phyloP scores from a whole-genome alignment of 768 basidiomycete genomes.

The Psilocybe cyanescens region DNA sequence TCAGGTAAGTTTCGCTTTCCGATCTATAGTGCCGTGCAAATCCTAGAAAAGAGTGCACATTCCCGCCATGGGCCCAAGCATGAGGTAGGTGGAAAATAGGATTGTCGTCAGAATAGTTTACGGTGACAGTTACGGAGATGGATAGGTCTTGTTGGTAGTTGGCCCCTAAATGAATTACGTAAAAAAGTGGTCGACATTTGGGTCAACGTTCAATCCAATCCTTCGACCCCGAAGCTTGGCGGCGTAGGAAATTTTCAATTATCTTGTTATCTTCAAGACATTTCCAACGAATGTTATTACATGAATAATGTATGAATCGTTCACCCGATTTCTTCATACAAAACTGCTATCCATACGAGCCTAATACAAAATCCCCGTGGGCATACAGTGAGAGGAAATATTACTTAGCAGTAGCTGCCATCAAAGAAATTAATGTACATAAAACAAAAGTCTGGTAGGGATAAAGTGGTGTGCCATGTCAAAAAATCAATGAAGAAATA shows the following conservation, averaged over 20 bases:
- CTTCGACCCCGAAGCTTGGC: not conserved
- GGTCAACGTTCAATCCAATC: too few relatives aligned
- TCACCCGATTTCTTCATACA: slow-evolving; percentile 16
- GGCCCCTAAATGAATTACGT: not conserved
- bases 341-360: slow-evolving; percentile 8
- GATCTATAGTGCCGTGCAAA: not conserved
- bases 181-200: too few relatives aligned
- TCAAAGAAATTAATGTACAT: slow-evolving; percentile 20
- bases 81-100: not conserved
- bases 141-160: not conserved
- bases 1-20: not conserved
- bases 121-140: not conserved
- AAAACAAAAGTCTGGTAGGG: slow-evolving; percentile 18
- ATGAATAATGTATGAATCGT: not conserved
- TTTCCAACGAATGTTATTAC: slow-evolving; percentile 2
- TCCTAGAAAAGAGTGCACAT: not conserved
- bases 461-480: slow-evolving; percentile 5
- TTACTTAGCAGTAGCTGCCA: slow-evolving; percentile 21
- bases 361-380: slow-evolving; percentile 14
- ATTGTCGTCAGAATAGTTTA: not conserved
- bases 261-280: not conserved
- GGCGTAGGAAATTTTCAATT: not conserved
- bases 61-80: not conserved
- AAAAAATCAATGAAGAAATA: not conserved
- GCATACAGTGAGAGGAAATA: slow-evolving; percentile 10